Conservation (phyloP, 192 early-diverging fungal genomes). For the Diversispora epigaea region DNA sequence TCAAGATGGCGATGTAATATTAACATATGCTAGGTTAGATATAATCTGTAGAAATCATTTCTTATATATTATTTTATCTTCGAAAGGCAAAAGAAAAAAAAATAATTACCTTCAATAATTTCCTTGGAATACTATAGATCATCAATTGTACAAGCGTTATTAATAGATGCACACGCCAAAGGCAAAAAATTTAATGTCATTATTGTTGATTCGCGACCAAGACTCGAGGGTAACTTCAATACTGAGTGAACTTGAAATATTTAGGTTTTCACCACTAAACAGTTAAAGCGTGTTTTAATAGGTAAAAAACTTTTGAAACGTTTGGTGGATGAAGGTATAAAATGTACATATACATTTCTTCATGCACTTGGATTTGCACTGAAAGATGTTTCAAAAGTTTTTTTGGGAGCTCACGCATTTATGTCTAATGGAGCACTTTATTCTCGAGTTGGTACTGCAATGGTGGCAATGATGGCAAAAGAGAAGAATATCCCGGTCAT, state of each 20-base stretch:
- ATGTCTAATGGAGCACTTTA: slow-evolving; percentile 92
- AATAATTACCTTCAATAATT: background rate
- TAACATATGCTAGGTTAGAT: slow-evolving; percentile 74
- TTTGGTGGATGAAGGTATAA: slow-evolving; percentile 63
- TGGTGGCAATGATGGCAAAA: slow-evolving; percentile 87
- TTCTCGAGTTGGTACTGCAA: slow-evolving; percentile 85
- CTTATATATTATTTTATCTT: too few relatives aligned
- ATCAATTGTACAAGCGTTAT: slow-evolving; percentile 77
- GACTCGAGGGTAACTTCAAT: slow-evolving; percentile 71
- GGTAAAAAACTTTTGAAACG: slow-evolving; percentile 64
- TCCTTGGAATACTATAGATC: slow-evolving; percentile 45
- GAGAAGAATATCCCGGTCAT: slow-evolving; percentile 92
- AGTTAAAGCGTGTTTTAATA: slow-evolving; percentile 31
- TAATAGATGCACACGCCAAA: slow-evolving; percentile 70
- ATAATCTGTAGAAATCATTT: background rate
- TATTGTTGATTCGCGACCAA: slow-evolving; percentile 85
- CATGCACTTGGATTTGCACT: slow-evolving; percentile 75
- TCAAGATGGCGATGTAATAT: slow-evolving; percentile 86
- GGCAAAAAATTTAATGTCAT: slow-evolving; percentile 88
- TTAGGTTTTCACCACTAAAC: background rate
- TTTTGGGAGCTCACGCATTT: slow-evolving; percentile 91
- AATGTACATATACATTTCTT: slow-evolving; percentile 68
- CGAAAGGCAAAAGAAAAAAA: too few relatives aligned
- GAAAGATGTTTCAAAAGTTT: slow-evolving; percentile 86
- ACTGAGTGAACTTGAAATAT: background rate